Evolutionary conservation across 2,329 filamentous ascomycete species (phyloP), one percentile per base, ranked within the genome.

Genomic region (Didymella segeticola): DNA sequence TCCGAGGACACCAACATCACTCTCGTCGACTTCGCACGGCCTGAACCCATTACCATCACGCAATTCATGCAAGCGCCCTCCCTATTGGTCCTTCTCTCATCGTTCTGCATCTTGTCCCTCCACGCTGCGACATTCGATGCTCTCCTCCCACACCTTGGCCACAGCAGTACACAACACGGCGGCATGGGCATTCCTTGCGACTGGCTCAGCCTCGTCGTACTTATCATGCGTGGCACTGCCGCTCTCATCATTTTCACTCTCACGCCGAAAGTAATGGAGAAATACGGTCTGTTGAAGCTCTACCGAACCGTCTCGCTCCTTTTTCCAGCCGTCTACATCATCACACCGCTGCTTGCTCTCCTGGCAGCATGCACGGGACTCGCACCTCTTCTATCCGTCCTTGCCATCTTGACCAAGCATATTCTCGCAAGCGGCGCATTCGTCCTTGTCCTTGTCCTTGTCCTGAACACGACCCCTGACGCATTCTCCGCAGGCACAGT

Each of bases 61-160:
- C 76, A 80, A 41, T 78, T 80, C 58, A 68, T 80, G 47, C 75
- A 75, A 15, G 78, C 78, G 0, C 79, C 79, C 2, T 79, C 78
- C 1, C 68, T 81, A 15, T 62, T 78, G 53, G 62, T 79, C 56
- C 65, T 81, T 26, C 64, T 83, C 64, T 67, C 79, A 58, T 81
- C 80, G 4, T 80, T 79, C 58, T 82, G 79, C 23, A 80, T 81
- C 30, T 80, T 81, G 27, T 84, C 82, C n/a, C 81, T 81, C 63
- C 84, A 83, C 47, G 80, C 80, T 11, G 80, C 78, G 2, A 82
- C 82, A 38, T 85, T 80, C 53, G 78, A 80, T 50, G 73, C 78
- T 19, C 69, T 81, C 4, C 75, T 80, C 3, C 78, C 78, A 5
- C 78, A 80, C 56, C 72, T 80, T 25, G 77, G 77, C 38, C 79